phyloP scores from a whole-genome alignment of 2,329 filamentous ascomycete genomes.

The Penicillium sp. region DNA sequence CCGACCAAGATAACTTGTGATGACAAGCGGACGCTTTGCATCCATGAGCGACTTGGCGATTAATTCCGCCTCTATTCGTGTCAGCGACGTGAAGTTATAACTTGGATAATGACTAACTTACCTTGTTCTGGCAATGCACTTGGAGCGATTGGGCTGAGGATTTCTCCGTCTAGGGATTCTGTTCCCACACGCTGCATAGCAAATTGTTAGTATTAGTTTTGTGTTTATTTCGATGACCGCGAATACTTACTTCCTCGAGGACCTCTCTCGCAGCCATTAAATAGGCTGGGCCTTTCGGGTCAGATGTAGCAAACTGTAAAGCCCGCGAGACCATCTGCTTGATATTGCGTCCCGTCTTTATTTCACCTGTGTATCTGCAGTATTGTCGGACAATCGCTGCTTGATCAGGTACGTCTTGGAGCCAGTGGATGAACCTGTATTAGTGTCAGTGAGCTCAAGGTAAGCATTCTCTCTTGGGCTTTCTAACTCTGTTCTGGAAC shows the following conservation, averaged over 20 bases:
- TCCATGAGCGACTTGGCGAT: conserved; percentile 42
- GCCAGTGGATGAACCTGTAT: conserved; percentile 63
- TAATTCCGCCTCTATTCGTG: conserved; percentile 29
- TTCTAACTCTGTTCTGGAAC: conserved; percentile 65
- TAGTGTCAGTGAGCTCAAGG: background rate
- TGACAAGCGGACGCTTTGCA: conserved; percentile 47
- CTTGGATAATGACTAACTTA: background rate
- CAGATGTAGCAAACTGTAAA: conserved; percentile 71
- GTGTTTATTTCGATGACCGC: background rate
- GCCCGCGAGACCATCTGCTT: conserved; percentile 85
- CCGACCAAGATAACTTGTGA: conserved; percentile 50
- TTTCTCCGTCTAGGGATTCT: conserved; percentile 12
- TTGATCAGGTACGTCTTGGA: conserved; percentile 76
- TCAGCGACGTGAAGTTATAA: background rate
- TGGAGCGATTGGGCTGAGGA: conserved; percentile 9
- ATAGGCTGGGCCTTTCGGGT: conserved; percentile 75
- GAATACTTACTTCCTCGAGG: conserved; percentile 71
- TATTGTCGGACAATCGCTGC: conserved; percentile 76
- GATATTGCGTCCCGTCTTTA: conserved; percentile 76
- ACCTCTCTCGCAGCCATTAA: conserved; percentile 73
- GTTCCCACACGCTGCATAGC: conserved; percentile 13
- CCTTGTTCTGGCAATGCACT: conserved; percentile 14
- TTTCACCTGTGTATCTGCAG: conserved; percentile 75
- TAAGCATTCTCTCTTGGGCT: conserved; percentile 25
- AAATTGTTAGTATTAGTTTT: background rate